Conservation (phyloP, 208 protist genomes). For the Acanthamoeba royreba region DNA sequence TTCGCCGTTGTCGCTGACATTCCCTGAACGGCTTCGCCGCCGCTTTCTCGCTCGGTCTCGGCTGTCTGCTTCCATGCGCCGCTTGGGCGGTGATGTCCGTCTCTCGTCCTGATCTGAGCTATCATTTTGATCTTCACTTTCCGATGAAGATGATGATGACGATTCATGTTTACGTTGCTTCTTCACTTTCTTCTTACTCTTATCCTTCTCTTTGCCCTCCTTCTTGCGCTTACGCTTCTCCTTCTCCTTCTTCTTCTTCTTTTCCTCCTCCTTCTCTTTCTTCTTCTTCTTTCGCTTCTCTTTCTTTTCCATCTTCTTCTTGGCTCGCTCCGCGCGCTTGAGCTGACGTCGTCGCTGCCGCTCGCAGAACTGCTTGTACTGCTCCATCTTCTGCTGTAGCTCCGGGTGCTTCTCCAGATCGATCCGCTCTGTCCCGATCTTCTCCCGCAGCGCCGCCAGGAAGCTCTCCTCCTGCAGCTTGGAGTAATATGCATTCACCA, state of each 20-base stretch:
- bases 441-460: neutral
- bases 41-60: neutral
- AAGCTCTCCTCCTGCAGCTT: conserved; percentile 13
- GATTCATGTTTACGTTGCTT: neutral
- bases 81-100: neutral
- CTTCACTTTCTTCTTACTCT: neutral
- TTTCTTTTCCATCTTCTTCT: neutral
- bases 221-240: neutral
- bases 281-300: neutral
- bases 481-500: neutral
- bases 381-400: neutral
- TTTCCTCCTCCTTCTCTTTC: neutral
- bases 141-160: too few species aligned
- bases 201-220: neutral
- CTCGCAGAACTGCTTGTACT: conserved; percentile 17
- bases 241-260: neutral
- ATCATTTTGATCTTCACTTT: neutral
- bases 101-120: neutral
- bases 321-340: neutral
- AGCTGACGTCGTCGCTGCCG: neutral
- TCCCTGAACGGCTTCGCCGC: neutral
- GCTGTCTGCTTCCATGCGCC: neutral
- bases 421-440: neutral
- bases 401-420: neutral
- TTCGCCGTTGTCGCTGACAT: neutral